phyloP scores from a whole-genome alignment of 164 flowering plant genomes.

The Kingdonia uniflora region DNA sequence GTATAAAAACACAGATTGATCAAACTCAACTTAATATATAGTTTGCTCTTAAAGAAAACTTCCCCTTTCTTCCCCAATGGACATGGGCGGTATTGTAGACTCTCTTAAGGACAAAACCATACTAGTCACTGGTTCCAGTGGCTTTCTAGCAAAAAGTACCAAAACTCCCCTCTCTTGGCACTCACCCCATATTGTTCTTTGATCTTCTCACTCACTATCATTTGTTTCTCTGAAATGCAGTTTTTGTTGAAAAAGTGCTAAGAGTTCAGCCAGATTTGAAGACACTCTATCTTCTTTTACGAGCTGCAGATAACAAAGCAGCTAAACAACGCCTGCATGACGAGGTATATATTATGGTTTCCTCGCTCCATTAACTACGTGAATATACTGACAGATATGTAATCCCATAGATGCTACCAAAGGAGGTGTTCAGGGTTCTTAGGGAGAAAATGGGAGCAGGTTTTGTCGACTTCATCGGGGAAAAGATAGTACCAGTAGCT shows the following conservation, averaged over 20 bases:
- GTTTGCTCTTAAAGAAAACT: too few relatives aligned
- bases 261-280: slow-evolving; percentile 56
- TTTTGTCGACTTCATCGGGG: slow-evolving; percentile 20
- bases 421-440: slow-evolving; percentile 39
- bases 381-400: not conserved
- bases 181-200: not conserved
- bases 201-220: not conserved
- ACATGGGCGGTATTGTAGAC: slow-evolving; percentile 1
- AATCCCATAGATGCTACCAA: slow-evolving; percentile 29
- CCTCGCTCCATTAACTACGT: too few relatives aligned
- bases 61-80: not conserved
- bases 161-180: not conserved
- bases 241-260: slow-evolving; percentile 55
- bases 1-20: too few relatives aligned
- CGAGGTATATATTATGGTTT: slow-evolving; percentile 26
- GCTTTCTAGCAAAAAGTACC: slow-evolving; percentile 10
- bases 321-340: slow-evolving; percentile 34
- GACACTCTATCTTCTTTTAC: slow-evolving; percentile 42
- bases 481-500: slow-evolving; percentile 24
- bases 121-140: slow-evolving; percentile 10
- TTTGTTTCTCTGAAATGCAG: slow-evolving; percentile 18
- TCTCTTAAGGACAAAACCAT: slow-evolving; percentile 8
- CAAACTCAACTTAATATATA: too few relatives aligned
- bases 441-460: slow-evolving; percentile 23
- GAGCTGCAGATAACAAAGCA: slow-evolving; percentile 34